Percentiles rank a stretch among this genome's conserved stretches.
Conservation (phyloP, 2,329 filamentous ascomycete genomes). For the Pyrenophora teres region DNA sequence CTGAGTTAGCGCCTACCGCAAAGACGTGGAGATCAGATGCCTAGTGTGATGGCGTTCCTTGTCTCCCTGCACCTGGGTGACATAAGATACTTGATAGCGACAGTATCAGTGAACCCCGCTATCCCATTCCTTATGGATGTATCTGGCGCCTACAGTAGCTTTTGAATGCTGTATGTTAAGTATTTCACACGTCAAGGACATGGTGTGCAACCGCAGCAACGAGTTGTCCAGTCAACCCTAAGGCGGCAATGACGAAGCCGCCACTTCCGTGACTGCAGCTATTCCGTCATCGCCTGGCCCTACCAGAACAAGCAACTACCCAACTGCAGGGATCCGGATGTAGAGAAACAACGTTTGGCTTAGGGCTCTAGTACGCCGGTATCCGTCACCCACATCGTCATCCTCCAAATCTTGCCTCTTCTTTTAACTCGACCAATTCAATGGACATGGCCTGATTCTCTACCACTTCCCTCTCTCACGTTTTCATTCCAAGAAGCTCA, state of each 20-base stretch:
- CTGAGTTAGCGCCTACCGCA: no score
- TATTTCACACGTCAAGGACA: no score
- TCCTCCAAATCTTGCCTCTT: neutral
- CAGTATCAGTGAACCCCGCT: no score
- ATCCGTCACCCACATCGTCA: slow-evolving; percentile 6
- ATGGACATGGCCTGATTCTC: neutral
- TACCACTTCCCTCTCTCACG: neutral
- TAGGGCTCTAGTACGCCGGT: slow-evolving; percentile 2
- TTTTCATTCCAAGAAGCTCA: neutral
- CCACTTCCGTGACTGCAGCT: slow-evolving; percentile 15
- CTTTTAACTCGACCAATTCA: neutral
- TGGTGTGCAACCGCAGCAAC: neutral
- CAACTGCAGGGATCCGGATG: neutral
- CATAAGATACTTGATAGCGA: no score
- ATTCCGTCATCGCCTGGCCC: slow-evolving; percentile 12
- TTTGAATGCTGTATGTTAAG: no score
- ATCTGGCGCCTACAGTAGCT: no score
- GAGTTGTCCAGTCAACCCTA: slow-evolving; percentile 1
- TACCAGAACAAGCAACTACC: slow-evolving; percentile 8
- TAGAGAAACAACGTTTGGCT: slow-evolving; percentile 5
- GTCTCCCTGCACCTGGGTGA: no score
- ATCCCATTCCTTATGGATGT: no score
- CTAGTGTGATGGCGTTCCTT: no score
- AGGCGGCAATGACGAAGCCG: slow-evolving; percentile 10
- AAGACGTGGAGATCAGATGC: no score